phyloP scores from a whole-genome alignment of 192 early-diverging fungal species.

The Umbelopsis vinacea region DNA sequence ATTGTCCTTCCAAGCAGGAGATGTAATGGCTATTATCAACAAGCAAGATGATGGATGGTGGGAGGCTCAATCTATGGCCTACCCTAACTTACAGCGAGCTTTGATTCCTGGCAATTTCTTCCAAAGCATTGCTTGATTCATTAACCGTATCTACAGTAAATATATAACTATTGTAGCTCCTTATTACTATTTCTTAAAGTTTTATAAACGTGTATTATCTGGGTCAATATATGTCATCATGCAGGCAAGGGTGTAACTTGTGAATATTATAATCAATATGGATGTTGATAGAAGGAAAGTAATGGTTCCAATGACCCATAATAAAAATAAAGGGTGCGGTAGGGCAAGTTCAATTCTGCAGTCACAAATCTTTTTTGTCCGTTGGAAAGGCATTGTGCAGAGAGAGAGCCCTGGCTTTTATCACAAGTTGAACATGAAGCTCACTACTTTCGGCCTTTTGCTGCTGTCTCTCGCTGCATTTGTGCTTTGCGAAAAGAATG shows the following conservation, averaged over 20 bases:
- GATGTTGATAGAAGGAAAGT: too few species aligned
- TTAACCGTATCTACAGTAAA: background rate
- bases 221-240: background rate
- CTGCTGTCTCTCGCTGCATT: background rate
- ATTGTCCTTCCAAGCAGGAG: slow-evolving; percentile 51
- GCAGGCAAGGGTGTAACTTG: background rate
- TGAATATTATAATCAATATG: background rate
- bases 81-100: slow-evolving; percentile 18
- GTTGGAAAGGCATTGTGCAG: too few species aligned
- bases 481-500: slow-evolving; percentile 14
- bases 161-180: slow-evolving; percentile 14
- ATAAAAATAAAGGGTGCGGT: too few species aligned
- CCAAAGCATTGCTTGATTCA: background rate
- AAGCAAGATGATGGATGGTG: slow-evolving; percentile 64
- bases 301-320: too few species aligned
- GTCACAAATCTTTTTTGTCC: background rate
- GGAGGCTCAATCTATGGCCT: slow-evolving; percentile 42
- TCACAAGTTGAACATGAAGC: slow-evolving; percentile 5
- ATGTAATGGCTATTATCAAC: slow-evolving; percentile 47
- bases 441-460: background rate
- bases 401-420: background rate
- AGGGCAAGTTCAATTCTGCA: too few species aligned
- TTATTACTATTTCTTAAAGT: slow-evolving; percentile 8
- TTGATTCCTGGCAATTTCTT: slow-evolving; percentile 42
- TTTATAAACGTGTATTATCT: slow-evolving; percentile 9